These are phyloP conservation scores for Lipomyces kockii DNA, from an alignment of 805 yeast species.

Conservation along the genomic window DNA sequence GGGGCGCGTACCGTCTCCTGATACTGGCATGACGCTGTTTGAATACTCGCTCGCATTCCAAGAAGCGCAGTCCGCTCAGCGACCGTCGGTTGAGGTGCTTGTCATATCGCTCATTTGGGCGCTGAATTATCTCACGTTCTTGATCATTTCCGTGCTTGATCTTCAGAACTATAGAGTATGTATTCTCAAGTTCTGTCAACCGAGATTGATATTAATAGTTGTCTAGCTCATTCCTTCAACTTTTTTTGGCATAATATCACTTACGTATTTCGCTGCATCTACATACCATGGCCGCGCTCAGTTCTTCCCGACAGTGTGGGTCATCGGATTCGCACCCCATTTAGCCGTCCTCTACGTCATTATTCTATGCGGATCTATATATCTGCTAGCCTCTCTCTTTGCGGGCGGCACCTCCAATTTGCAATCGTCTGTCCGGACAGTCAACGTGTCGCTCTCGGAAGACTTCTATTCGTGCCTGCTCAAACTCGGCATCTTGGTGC, in stretches of 20 bases:
- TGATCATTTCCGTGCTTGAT: conserved; percentile 62
- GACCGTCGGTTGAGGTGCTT: conserved; percentile 60
- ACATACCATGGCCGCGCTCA: conserved; percentile 50
- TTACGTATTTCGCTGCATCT: conserved; percentile 54
- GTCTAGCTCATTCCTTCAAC: conserved; percentile 62
- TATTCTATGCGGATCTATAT: conserved; percentile 57
- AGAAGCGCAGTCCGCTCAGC: conserved; percentile 59
- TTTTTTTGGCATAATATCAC: conserved; percentile 58
- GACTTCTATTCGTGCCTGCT: conserved; percentile 69
- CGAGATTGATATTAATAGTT: conserved; percentile 5
- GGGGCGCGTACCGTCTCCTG: conserved; percentile 62
- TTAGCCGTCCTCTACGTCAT: conserved; percentile 58
- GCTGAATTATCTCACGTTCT: conserved; percentile 63
- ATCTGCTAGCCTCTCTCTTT: conserved; percentile 62
- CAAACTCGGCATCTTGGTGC: conserved; percentile 64
- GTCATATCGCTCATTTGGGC: conserved; percentile 61
- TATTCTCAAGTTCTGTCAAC: not conserved
- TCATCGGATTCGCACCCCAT: conserved; percentile 71
- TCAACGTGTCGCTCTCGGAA: conserved; percentile 52
- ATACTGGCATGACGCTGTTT: conserved; percentile 71
- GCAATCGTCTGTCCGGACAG: conserved; percentile 47
- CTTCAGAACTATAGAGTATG: conserved; percentile 54
- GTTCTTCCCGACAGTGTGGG: conserved; percentile 59
- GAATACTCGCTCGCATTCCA: conserved; percentile 79
- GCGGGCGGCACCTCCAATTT: conserved; percentile 53